Conservation (phyloP, 2,329 filamentous ascomycete species). For the Fusarium succisae region DNA sequence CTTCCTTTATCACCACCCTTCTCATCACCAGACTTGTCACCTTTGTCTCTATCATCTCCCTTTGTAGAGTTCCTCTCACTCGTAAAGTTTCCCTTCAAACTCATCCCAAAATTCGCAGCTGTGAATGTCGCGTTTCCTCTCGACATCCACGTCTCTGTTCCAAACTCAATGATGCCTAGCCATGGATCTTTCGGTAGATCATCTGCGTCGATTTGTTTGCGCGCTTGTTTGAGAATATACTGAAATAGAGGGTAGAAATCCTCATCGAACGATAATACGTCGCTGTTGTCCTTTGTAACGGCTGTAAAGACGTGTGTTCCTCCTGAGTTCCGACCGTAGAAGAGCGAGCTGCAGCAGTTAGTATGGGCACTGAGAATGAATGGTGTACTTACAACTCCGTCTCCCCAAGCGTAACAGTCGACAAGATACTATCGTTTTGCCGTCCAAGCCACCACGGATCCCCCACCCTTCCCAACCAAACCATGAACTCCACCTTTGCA, state of each 20-base stretch:
- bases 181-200: constrained; percentile 38
- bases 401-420: constrained; percentile 33
- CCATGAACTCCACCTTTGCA: constrained; percentile 39
- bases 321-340: constrained; percentile 36
- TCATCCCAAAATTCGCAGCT: constrained; percentile 39
- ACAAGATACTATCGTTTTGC: constrained; percentile 28
- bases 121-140: constrained; percentile 40
- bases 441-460: constrained; percentile 42
- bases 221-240: constrained; percentile 36
- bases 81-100: constrained; percentile 8
- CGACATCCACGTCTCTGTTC: constrained; percentile 39
- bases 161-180: constrained; percentile 37
- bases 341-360: constrained; percentile 28
- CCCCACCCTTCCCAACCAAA: constrained; percentile 39
- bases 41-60: background rate
- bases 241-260: constrained; percentile 41
- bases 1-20: background rate
- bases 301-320: constrained; percentile 41
- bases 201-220: constrained; percentile 8
- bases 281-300: constrained; percentile 24
- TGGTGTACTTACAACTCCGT: constrained; percentile 33
- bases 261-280: constrained; percentile 33
- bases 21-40: background rate
- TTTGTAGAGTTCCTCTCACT: background rate
- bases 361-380: fast-evolving